These are phyloP conservation scores for California macrophylla DNA, from an alignment of 441 rosid genomes.

Conservation along the genomic window DNA sequence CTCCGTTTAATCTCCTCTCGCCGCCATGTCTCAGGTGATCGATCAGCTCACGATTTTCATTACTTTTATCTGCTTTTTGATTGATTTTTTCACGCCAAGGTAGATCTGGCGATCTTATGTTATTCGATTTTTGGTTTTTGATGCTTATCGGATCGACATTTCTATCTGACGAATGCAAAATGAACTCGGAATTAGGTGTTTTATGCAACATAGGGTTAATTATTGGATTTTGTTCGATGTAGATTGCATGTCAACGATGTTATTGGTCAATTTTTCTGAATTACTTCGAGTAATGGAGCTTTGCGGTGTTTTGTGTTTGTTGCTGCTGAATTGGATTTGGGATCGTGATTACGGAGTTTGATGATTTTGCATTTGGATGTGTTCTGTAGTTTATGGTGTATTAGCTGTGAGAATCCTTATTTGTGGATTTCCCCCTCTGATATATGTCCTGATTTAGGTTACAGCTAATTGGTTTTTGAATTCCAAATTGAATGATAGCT, in stretches of 20 bases:
- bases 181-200: background rate
- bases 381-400: background rate
- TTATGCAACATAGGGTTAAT: background rate
- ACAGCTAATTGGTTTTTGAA: background rate
- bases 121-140: background rate
- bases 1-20: conserved; percentile 1
- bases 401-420: background rate
- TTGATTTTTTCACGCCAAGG: background rate
- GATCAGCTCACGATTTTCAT: background rate
- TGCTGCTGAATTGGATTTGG: background rate
- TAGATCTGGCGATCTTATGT: background rate
- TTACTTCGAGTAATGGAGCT: background rate
- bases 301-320: background rate
- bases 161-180: background rate
- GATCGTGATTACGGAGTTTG: background rate
- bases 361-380: background rate
- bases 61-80: background rate
- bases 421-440: background rate
- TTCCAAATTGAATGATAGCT: background rate
- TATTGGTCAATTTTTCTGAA: background rate
- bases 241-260: background rate
- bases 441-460: background rate
- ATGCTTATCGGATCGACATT: background rate
- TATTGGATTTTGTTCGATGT: background rate
- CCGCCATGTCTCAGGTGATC: conserved; percentile 51